Evolutionary conservation across 2,329 filamentous ascomycete species (phyloP), one percentile per base, ranked within the genome.

Genomic region (Herpotrichia juniperi): DNA sequence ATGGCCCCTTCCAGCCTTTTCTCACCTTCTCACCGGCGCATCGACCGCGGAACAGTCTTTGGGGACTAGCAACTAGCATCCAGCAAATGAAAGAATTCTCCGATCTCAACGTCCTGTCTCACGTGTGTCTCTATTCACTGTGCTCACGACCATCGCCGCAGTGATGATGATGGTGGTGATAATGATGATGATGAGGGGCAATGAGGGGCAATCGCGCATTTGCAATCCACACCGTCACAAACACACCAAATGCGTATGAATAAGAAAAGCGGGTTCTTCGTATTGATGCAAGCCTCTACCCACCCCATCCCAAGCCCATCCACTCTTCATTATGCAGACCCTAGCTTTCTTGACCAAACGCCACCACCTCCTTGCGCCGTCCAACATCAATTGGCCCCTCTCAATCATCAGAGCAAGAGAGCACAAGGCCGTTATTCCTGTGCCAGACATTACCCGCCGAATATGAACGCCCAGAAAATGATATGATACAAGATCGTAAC

Each of bases 401-500:
- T 34, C 37, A 17, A 50, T 45, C 19, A 40, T 21, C 17, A 26
- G 16, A 42, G 39, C 16, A 9, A 42, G 39, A 47, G 16, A 42
- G 47, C 4, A 32, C 31, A 43, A 56, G 57, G 54, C 49, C 57
- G 57, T 59, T 45, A 21, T 48, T 49, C 61, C 62, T 49, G 50
- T 46, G 19, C 22, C 40, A 28, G 40, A 37, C 32, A 40, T 44
- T 22, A 21, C 26, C 42, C 6, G 14, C 31, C 31, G 5, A 46
- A n/a, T 45, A 40, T 45, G 37, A 64, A 59, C 62, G 58, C 64
- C 62, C n/a, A 28, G 19, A n/a, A 54, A 51, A 59, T 62, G 53
- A 51, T 69, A 70, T 69, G 57, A 59, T 70, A 70, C 66, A 70
- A 49, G 14, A 45, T 50, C 32, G 26, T 46, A 14, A 53, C 22